A percentile compares a stretch with the other conserved stretches of the same genome.
These are phyloP conservation scores for Hygrocybe punicea DNA, from an alignment of 768 basidiomycete species.

Conservation along the genomic window DNA sequence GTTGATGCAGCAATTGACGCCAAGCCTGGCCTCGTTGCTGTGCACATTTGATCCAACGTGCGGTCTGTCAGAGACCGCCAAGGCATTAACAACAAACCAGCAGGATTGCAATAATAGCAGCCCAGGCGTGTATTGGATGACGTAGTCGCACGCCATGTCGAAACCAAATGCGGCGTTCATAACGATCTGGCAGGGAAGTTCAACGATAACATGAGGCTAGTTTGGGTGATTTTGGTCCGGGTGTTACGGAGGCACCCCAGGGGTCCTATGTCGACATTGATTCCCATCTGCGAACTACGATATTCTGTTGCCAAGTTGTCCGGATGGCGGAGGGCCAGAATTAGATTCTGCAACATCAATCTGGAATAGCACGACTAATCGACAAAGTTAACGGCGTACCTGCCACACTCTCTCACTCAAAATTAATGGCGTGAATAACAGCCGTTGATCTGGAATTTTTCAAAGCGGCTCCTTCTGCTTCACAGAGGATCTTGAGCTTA, in stretches of 20 bases:
- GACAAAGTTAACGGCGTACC: slow-evolving; percentile 1
- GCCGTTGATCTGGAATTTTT: slow-evolving; percentile 9
- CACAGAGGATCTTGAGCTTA: slow-evolving; percentile 11
- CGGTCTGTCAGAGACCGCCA: slow-evolving; percentile 68
- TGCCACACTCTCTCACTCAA: slow-evolving; percentile 19
- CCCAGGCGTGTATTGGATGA: slow-evolving; percentile 53
- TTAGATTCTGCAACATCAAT: slow-evolving; percentile 10
- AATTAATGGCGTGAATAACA: slow-evolving; percentile 13
- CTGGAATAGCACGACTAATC: background rate
- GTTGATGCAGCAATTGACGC: slow-evolving; percentile 90
- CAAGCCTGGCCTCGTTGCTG: slow-evolving; percentile 91
- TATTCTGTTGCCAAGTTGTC: slow-evolving; percentile 13
- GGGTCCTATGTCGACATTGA: no score
- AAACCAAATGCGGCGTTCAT: slow-evolving; percentile 95
- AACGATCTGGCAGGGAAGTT: slow-evolving; percentile 56
- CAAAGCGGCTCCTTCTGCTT: slow-evolving; percentile 13
- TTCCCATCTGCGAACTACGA: slow-evolving; percentile 15
- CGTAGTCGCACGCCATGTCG: slow-evolving; percentile 59
- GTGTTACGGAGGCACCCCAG: no score
- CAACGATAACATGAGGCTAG: no score
- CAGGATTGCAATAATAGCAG: slow-evolving; percentile 98
- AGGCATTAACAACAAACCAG: slow-evolving; percentile 43
- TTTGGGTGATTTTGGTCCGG: no score
- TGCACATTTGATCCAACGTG: slow-evolving; percentile 98
- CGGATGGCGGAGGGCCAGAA: slow-evolving; percentile 12